Evolutionary conservation across 2,329 filamentous ascomycete species (phyloP), one percentile per base, ranked within the genome.

Genomic region (Cercospora brassicicola): DNA sequence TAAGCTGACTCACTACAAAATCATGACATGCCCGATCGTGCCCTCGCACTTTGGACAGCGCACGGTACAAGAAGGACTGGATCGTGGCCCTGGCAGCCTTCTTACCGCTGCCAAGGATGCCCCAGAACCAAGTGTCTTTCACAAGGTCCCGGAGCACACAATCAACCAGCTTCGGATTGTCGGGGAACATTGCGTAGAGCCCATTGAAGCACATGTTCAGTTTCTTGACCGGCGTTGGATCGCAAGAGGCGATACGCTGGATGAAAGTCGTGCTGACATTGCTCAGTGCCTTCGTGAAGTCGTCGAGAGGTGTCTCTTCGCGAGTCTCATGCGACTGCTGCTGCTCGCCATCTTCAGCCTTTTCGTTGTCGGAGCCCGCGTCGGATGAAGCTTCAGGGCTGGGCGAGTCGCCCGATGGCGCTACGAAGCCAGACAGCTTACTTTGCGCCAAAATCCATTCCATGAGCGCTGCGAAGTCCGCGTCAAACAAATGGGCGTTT

Each of bases 401-500:
- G n/a, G 57, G 31, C 26, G 31, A 39, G 11, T 45, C 33, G 9
- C 59, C 63, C 33, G 69, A 28, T 33, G 39, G 42, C 31, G 65
- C 42, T 9, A 61, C 33, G 18, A 55, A 55, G 56, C 28, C 42
- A 3, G 45, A 55, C 18, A 33, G 57, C 48, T 39, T 23, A 64
- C 23, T 55, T 8, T 61, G 65, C 23, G 51, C 31, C 55, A 69
- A 20, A 33, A 74, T 60, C 73, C 73, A 75, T 23, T 69, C 51
- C 51, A 72, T 59, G 42, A 75, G 73, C 7, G 20, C 45, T 9
- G 63, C 51, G 28, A 74, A 73, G 13, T 73, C 70, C 3, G 67
- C 66, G 18, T 73, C 69, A 67, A 75, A 75, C 11, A 76, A 48
- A 28, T 76, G 71, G 20, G 67, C 71, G 13, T 72, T 67, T 9